A percentile compares a stretch with the other conserved stretches of the same genome.
phyloP scores from a whole-genome alignment of 805 yeast species.

The Myxozyma melibiosi region DNA sequence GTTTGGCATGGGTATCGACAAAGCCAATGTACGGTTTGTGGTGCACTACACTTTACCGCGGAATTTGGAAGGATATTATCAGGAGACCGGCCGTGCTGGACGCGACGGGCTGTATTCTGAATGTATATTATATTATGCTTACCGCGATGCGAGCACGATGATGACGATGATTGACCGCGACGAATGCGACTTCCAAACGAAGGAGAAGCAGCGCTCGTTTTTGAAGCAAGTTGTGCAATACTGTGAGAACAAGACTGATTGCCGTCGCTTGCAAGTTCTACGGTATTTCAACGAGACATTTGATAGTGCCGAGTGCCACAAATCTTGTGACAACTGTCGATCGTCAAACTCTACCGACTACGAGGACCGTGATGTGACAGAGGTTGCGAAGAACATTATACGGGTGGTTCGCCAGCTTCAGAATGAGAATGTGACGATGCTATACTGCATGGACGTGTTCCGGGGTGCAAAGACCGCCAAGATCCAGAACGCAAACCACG shows the following conservation, averaged over 20 bases:
- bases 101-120: conserved; percentile 85
- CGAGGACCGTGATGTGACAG: conserved; percentile 67
- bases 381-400: conserved; percentile 60
- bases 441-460: conserved; percentile 80
- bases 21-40: conserved; percentile 91
- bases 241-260: conserved; percentile 88
- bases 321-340: conserved; percentile 84
- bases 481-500: conserved; percentile 64
- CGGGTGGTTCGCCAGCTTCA: conserved; percentile 60
- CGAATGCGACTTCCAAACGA: conserved; percentile 62
- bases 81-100: conserved; percentile 98
- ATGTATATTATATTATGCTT: conserved; percentile 80
- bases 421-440: conserved; percentile 62
- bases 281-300: conserved; percentile 88
- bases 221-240: conserved; percentile 83
- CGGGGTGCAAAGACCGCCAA: conserved; percentile 70
- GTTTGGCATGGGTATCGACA: conserved; percentile 99
- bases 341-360: conserved; percentile 47
- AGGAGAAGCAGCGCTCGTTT: conserved; percentile 75
- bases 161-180: conserved; percentile 80
- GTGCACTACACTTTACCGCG: conserved; percentile 86
- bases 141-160: conserved; percentile 75
- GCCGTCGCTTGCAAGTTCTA: conserved; percentile 84
- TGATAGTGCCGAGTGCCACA: conserved; percentile 62
- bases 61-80: conserved; percentile 93